Conservation (phyloP, 495 filamentous ascomycete genomes). For the Rusavskia elegans region DNA sequence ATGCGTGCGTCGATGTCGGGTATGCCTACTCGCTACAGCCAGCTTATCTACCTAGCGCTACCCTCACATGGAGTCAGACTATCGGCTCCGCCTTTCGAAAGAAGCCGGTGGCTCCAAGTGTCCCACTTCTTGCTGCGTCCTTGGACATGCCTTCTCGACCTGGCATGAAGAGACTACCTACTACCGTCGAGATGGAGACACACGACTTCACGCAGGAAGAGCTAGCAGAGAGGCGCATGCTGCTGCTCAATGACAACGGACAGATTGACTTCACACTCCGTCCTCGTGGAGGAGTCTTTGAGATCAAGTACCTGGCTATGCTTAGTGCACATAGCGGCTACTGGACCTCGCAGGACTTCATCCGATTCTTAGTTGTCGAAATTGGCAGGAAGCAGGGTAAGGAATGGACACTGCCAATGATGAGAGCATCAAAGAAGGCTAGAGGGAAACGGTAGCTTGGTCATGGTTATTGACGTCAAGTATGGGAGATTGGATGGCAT, state of each 20-base stretch:
- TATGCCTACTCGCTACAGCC: slow-evolving; percentile 63
- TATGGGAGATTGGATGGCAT: background rate
- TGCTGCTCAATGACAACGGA: slow-evolving; percentile 83
- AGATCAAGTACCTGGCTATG: slow-evolving; percentile 96
- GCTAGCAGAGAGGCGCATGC: slow-evolving; percentile 76
- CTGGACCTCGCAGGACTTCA: slow-evolving; percentile 74
- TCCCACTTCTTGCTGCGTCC: slow-evolving; percentile 10
- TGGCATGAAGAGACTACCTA: slow-evolving; percentile 50
- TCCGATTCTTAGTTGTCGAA: slow-evolving; percentile 74
- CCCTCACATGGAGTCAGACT: slow-evolving; percentile 47
- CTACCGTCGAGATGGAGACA: slow-evolving; percentile 84
- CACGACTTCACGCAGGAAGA: slow-evolving; percentile 91
- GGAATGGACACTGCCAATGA: slow-evolving; percentile 43
- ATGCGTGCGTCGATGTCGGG: slow-evolving; percentile 68
- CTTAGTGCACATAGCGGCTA: slow-evolving; percentile 91
- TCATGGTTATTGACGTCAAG: background rate
- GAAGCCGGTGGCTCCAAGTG: slow-evolving; percentile 15
- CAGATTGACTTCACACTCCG: slow-evolving; percentile 82
- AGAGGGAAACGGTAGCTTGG: slow-evolving; percentile 8
- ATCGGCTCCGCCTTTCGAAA: slow-evolving; percentile 49
- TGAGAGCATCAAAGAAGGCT: slow-evolving; percentile 61
- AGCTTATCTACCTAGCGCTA: slow-evolving; percentile 60
- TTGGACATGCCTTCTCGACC: slow-evolving; percentile 22
- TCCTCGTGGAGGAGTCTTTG: slow-evolving; percentile 65
- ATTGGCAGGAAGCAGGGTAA: slow-evolving; percentile 62